Evolutionary conservation across 2,329 filamentous ascomycete species (phyloP), one percentile per base, ranked within the genome.

Genomic region (Hysterium pulicare): DNA sequence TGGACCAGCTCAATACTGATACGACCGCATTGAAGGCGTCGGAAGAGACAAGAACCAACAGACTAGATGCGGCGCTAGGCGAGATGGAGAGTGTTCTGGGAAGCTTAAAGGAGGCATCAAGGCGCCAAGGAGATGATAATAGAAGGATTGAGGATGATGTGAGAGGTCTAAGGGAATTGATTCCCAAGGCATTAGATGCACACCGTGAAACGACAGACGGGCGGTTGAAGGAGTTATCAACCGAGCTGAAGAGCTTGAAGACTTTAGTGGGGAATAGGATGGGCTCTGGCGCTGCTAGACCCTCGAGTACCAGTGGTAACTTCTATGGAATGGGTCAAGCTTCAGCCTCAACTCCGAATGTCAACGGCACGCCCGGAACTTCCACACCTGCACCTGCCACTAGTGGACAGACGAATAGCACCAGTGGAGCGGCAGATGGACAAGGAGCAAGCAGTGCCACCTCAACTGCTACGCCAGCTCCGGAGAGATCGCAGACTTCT

Each of bases 1-100:
- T 98, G 9, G 93, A 98, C 46, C 93, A 97, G 62, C 79, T 98
- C 1, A 82, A 87, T 28, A 87, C 88, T 55, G 94, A 98, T 65
- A 98, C 93, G 0, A 83, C 90, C 40, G 79, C 83, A 7, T 79
- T 98, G 46, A 98, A 98, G 71, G 77, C 81, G 4, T 85, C 90
- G 0, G 93, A 98, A 72, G 78, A 90, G 62, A 78, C 86, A 45
- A 81, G 93, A 46, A 95, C 89, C 8, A 83, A 90, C 58, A 83
- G 86, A 48, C 73, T 98, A 5, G 93, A 98, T 63, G 75, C 75
- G 36, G 86, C 91, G 2, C 76, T 98, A 10, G 75, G 79, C 4
- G 90, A 96, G 39, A 83, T 98, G 5, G 91, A 98, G 64, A 79
- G 76, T 8, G 88, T 95, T 28, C 81, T 98, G 50, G 69, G 74